These are phyloP conservation scores for Arctium lappa DNA, from an alignment of 129 eudicot genomes.

Conservation along the genomic window DNA sequence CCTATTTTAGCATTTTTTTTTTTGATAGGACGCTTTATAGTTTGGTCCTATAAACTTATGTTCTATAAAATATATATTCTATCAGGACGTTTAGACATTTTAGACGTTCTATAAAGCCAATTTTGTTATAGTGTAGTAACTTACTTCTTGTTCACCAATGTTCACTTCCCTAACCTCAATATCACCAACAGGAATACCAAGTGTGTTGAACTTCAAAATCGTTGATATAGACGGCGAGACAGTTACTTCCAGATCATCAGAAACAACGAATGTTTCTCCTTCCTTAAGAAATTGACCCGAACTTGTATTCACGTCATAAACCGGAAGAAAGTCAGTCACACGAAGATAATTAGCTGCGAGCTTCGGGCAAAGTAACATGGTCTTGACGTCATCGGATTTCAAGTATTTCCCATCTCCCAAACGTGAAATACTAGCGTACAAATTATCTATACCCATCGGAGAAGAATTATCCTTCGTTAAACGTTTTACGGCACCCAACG, in stretches of 20 bases:
- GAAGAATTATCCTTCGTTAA: slow-evolving; percentile 5
- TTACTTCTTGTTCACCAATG: slow-evolving; percentile 43
- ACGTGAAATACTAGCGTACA: slow-evolving; percentile 31
- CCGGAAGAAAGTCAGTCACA: slow-evolving; percentile 26
- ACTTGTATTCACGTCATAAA: neutral
- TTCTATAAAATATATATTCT: neutral
- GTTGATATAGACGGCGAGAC: slow-evolving; percentile 13
- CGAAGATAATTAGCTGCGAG: slow-evolving; percentile 16
- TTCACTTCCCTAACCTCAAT: slow-evolving; percentile 33
- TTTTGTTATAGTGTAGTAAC: neutral
- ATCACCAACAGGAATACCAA: slow-evolving; percentile 26
- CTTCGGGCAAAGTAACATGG: slow-evolving; percentile 28
- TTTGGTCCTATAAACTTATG: neutral
- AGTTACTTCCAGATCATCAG: slow-evolving; percentile 29
- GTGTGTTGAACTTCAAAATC: slow-evolving; percentile 24
- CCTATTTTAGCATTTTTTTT: too few species aligned
- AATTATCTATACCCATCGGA: slow-evolving; percentile 24
- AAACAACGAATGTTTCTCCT: slow-evolving; percentile 21
- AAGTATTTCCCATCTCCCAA: slow-evolving; percentile 29
- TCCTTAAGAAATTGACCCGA: slow-evolving; percentile 32
- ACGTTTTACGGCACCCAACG: slow-evolving; percentile 26
- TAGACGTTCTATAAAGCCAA: too few species aligned
- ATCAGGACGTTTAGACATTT: neutral
- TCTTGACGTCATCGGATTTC: slow-evolving; percentile 29
- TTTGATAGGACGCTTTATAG: neutral